Conservation (phyloP, 116 monocot species). For the Papilionanthe hybrid region DNA sequence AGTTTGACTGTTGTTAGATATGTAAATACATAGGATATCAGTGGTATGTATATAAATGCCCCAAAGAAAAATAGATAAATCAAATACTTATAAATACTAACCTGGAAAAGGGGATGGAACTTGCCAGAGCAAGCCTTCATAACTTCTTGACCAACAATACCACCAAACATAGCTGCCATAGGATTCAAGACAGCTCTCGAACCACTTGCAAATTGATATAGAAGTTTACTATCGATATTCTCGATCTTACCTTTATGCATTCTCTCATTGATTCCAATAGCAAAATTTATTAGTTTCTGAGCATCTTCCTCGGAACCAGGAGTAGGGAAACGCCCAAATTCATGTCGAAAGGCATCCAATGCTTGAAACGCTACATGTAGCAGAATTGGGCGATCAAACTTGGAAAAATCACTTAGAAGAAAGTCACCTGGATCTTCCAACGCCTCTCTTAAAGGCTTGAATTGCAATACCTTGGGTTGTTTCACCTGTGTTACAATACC, state of each 20-base stretch:
- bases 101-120: constrained; percentile 20
- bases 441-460: constrained; percentile 4
- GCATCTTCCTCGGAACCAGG: constrained; percentile 9
- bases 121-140: constrained; percentile 17
- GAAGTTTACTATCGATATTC: constrained; percentile 3
- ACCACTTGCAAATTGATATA: constrained; percentile 7
- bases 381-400: constrained; percentile 10
- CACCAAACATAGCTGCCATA: constrained; percentile 27
- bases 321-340: constrained; percentile 7
- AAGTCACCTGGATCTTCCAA: constrained; percentile 6
- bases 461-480: constrained; percentile 1
- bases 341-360: constrained; percentile 2
- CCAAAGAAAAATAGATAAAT: not conserved
- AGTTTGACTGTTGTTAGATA: too few species aligned
- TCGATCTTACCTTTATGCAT: not conserved
- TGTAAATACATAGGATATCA: too few species aligned
- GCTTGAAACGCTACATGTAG: constrained; percentile 13
- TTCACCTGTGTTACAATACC: constrained; percentile 14
- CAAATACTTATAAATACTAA: not conserved
- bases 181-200: constrained; percentile 6
- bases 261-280: constrained; percentile 3
- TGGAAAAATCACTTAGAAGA: constrained; percentile 11
- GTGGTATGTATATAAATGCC: too few species aligned
- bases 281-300: not conserved
- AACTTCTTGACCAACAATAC: constrained; percentile 26